A percentile compares a stretch with the other conserved stretches of the same genome.
Conservation (phyloP, 2,329 filamentous ascomycete species). For the Venturia effusa region DNA sequence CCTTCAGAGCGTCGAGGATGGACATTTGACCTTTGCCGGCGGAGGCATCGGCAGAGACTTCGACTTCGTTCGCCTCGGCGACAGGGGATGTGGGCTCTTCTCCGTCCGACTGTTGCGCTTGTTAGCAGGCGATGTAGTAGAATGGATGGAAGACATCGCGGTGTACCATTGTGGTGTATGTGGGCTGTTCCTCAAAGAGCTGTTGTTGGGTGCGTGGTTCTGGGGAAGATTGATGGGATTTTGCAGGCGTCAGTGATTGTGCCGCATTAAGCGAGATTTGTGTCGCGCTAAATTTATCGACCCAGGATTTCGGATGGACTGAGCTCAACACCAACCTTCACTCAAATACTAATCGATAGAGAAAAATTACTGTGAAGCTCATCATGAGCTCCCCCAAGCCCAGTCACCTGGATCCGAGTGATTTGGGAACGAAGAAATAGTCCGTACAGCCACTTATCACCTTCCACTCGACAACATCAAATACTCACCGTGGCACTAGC, state of each 20-base stretch:
- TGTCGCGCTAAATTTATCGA: not conserved
- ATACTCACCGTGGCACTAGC: conserved; percentile 15
- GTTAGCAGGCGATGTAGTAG: not conserved
- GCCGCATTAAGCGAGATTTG: not conserved
- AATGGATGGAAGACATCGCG: not conserved
- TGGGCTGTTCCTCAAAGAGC: conserved; percentile 12
- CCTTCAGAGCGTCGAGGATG: conserved; percentile 96
- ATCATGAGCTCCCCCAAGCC: conserved; percentile 3
- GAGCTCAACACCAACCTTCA: not conserved
- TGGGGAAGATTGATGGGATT: not conserved
- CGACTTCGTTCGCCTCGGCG: conserved; percentile 79
- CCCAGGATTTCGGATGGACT: not conserved
- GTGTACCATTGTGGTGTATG: conserved; percentile 6
- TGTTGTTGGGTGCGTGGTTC: conserved; percentile 3
- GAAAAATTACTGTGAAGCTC: not conserved
- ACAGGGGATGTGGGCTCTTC: conserved; percentile 88
- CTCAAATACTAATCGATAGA: not conserved
- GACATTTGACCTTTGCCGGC: conserved; percentile 82
- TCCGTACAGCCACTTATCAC: conserved; percentile 3
- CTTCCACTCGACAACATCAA: not conserved
- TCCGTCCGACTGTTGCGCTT: conserved; percentile 79
- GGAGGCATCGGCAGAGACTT: conserved; percentile 83
- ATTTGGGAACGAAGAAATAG: conserved; percentile 14
- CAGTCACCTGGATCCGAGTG: conserved; percentile 11
- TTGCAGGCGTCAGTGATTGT: not conserved